Base-by-base conservation (phyloP, 148 eudicot species). In the Limonium bicolor region DNA sequence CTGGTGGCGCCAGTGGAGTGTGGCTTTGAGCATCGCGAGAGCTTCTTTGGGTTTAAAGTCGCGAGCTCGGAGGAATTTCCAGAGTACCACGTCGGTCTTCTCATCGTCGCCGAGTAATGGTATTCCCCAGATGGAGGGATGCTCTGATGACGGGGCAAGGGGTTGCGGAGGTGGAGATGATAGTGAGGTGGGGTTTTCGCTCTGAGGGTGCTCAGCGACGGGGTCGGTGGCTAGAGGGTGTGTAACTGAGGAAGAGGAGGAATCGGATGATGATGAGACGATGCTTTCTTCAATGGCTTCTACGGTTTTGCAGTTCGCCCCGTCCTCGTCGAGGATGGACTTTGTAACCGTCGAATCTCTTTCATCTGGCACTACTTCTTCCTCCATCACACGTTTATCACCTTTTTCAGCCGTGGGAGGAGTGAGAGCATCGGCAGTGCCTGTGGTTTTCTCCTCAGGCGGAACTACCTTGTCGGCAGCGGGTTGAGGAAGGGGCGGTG, bases 41-140 rank as follows among this genome's bases (percentile, higher is more conserved):
- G 93, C 76, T 1, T 81, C 93, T 28, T 81, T 81, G 2, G 74
- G 85, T 25, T 61, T 73, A 60, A 73, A 81, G 19, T 81, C 92
- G 4, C 92, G 54, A 0, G 92, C 92, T 33, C 92, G 21, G 7
- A 81, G 43, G 58, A 81, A 81, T 39, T 78, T 74, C 36, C 74
- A 68, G 2, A 83, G 73, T n/a, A 70, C 58, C 7, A 59, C 69
- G 26, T 76, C 88, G 17, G 37, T 72, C 19, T 62, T 35, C 11
- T 76, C 82, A n/a, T n/a, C n/a, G 32, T 73, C 78, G 0, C 63
- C 75, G 0, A 71, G 52, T 0, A 80, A 58, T 0, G 82, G 72
- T 8, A 74, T 56, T 22, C 81, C 85, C 81, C 81, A 81, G 8
- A 84, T 68, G 21, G 74, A 66, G 0, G 73, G 74, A 46, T 63